These are phyloP conservation scores for Microcos paniculata DNA, from an alignment of 345 rosid species.

Conservation along the genomic window DNA sequence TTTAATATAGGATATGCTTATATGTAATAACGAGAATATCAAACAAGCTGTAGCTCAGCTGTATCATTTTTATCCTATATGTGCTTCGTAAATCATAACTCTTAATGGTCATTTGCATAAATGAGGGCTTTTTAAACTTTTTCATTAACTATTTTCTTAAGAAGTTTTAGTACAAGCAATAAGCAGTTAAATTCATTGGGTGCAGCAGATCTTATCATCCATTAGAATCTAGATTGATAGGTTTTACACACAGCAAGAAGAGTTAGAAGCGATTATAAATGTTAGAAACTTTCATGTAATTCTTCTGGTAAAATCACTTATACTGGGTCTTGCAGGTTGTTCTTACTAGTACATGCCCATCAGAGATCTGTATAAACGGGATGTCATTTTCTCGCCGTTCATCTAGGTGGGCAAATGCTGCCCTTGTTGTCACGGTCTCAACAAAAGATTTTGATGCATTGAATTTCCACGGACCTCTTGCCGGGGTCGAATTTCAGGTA, in stretches of 20 bases:
- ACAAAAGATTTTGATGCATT: slow-evolving; percentile 61
- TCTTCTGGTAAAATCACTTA: neutral
- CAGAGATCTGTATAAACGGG: slow-evolving; percentile 90
- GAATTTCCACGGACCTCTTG: slow-evolving; percentile 77
- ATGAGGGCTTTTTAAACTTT: neutral
- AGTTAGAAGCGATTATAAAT: slow-evolving; percentile 1
- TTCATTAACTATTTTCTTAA: neutral
- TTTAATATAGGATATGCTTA: neutral
- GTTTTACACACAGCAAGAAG: neutral
- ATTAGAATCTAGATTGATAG: too few relatives aligned
- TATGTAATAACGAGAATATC: too few relatives aligned
- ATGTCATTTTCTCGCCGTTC: slow-evolving; percentile 98
- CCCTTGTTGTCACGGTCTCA: slow-evolving; percentile 79
- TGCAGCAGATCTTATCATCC: too few relatives aligned
- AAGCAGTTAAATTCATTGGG: neutral
- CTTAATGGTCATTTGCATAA: slow-evolving; percentile 3
- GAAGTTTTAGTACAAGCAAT: neutral
- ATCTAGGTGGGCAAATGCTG: slow-evolving; percentile 98
- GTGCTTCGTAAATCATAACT: neutral
- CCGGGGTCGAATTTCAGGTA: slow-evolving; percentile 95
- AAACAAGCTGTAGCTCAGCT: too few relatives aligned
- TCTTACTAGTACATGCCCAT: slow-evolving; percentile 80
- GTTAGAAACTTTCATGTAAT: neutral
- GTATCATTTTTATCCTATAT: neutral
- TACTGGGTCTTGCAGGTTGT: slow-evolving; percentile 62